Evolutionary conservation across 2,329 filamentous ascomycete genomes (phyloP).

Genomic region (Aspergillus nomiae): DNA sequence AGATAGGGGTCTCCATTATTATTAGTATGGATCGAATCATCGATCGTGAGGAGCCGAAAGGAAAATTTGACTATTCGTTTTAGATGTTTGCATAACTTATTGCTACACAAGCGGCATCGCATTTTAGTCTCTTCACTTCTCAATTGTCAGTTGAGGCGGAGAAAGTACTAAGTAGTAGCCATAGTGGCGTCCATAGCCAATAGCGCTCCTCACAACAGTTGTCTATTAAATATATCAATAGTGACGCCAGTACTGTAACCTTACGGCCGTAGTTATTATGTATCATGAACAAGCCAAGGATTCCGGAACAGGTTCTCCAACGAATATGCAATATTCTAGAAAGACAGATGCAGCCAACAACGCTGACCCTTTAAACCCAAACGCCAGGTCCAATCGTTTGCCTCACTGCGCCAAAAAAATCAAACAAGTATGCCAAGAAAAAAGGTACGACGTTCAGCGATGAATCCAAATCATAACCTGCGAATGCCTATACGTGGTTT

Average conservation of each 20-base stretch:
- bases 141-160: neutral
- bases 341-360: neutral
- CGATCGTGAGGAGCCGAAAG: slow-evolving; percentile 11
- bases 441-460: neutral
- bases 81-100: slow-evolving; percentile 28
- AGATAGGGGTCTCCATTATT: slow-evolving; percentile 10
- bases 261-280: neutral
- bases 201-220: too few relatives aligned
- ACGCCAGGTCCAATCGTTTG: neutral
- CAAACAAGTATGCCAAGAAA: neutral
- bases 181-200: neutral
- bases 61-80: slow-evolving; percentile 25
- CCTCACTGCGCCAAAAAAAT: neutral
- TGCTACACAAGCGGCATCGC: slow-evolving; percentile 16
- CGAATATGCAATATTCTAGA: neutral
- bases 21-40: slow-evolving; percentile 14
- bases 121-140: neutral
- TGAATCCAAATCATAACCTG: slow-evolving; percentile 27
- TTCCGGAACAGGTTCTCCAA: neutral
- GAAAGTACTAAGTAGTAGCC: neutral
- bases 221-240: neutral
- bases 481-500: slow-evolving; percentile 41
- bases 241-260: neutral
- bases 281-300: neutral
- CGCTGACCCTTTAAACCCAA: neutral